A percentile compares a stretch with the other conserved stretches of the same genome.
These are phyloP conservation scores for Ganoderma sp. DNA, from an alignment of 1,284 basidiomycete species.

Conservation along the genomic window DNA sequence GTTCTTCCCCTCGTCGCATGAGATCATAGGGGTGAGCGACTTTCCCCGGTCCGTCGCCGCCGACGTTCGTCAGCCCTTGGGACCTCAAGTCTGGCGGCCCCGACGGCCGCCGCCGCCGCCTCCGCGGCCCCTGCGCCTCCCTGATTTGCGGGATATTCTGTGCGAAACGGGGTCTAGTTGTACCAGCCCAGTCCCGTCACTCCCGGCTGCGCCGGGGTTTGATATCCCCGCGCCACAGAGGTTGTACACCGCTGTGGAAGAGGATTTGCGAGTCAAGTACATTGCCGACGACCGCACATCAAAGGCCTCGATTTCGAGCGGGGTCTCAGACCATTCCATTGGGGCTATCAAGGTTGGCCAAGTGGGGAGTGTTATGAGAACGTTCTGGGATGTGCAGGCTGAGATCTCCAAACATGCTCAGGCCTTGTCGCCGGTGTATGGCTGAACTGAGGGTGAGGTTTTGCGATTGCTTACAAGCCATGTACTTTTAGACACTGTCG, in stretches of 20 bases:
- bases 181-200: neutral
- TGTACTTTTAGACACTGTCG: conserved; percentile 21
- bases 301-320: too few relatives aligned
- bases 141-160: neutral
- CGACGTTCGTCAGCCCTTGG: conserved; percentile 2
- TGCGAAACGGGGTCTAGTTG: neutral
- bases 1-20: conserved; percentile 69
- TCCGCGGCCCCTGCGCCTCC: neutral
- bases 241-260: neutral
- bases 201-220: neutral
- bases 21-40: conserved; percentile 44
- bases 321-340: too few relatives aligned
- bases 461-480: conserved; percentile 9
- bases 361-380: too few relatives aligned
- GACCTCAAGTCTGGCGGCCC: neutral
- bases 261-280: neutral
- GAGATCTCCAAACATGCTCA: neutral
- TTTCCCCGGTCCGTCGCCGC: conserved; percentile 17
- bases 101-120: neutral
- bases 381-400: neutral
- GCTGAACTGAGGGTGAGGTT: neutral
- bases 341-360: neutral
- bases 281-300: neutral
- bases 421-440: neutral
- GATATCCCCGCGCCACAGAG: neutral